Conservation (phyloP, 2,329 filamentous ascomycete genomes). For the Chaetomiaceae sp. region DNA sequence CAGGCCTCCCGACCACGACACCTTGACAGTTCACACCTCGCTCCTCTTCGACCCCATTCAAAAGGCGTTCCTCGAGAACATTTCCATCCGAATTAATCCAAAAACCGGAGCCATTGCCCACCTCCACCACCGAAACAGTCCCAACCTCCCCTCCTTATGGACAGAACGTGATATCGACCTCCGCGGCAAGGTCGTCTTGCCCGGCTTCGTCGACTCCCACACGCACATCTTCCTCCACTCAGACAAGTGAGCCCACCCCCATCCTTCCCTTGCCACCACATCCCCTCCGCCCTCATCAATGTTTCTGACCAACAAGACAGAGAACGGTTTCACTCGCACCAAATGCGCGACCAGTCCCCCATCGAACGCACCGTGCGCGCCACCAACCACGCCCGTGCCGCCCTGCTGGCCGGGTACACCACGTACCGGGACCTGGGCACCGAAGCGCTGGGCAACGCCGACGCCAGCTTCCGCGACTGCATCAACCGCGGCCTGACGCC, state of each 20-base stretch:
- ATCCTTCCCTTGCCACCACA: background rate
- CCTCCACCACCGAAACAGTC: constrained; percentile 30
- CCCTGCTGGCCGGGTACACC: constrained; percentile 54
- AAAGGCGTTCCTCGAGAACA: constrained; percentile 38
- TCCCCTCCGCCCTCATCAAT: background rate
- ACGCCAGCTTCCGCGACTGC: constrained; percentile 48
- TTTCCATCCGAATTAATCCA: constrained; percentile 40
- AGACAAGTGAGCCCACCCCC: constrained; percentile 34
- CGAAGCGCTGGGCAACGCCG: constrained; percentile 46
- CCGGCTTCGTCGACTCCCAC: constrained; percentile 52
- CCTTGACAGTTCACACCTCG: constrained; percentile 41
- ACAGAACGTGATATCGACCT: constrained; percentile 45
- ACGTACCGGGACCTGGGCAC: constrained; percentile 55
- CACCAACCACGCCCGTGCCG: constrained; percentile 48
- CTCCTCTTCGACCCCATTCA: constrained; percentile 43
- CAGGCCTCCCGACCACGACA: constrained; percentile 19
- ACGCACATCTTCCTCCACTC: constrained; percentile 54
- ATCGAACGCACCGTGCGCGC: constrained; percentile 53
- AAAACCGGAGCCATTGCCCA: constrained; percentile 39
- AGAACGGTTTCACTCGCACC: constrained; percentile 39
- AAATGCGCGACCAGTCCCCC: constrained; percentile 56
- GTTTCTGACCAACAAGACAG: constrained; percentile 23
- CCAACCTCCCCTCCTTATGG: constrained; percentile 20
- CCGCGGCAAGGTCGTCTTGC: constrained; percentile 48
- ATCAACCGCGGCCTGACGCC: constrained; percentile 51